A percentile compares a stretch with the other conserved stretches of the same genome.
Evolutionary conservation across 1,139 yeast genomes (phyloP).

Genomic region (Hanseniaspora gamundiae): DNA sequence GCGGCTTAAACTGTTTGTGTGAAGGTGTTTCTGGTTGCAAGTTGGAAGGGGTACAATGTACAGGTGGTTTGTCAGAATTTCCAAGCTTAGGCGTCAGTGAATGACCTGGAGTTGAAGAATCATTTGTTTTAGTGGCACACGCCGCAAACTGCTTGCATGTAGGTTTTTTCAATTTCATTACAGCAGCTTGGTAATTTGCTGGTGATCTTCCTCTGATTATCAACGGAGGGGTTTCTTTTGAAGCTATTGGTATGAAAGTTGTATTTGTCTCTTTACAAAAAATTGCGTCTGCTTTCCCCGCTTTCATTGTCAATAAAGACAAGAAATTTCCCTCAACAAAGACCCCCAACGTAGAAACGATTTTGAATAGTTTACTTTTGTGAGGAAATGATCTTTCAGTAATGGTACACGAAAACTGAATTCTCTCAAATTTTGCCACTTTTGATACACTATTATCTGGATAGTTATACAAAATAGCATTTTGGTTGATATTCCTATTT

Average conservation of each 20-base stretch:
- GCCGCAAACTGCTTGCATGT: no score
- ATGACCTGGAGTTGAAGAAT: no score
- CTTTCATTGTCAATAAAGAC: not conserved
- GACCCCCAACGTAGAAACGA: conserved; percentile 45
- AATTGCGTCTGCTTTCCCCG: conserved; percentile 7
- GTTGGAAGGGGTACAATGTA: no score
- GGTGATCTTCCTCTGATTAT: conserved; percentile 62
- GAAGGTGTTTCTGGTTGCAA: no score
- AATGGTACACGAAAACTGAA: conserved; percentile 53
- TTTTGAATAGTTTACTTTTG: conserved; percentile 37
- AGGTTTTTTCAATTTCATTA: no score
- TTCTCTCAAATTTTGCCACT: conserved; percentile 57
- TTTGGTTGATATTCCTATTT: conserved; percentile 12
- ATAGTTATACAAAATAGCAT: conserved; percentile 17
- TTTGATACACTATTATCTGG: conserved; percentile 41
- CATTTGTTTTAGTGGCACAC: no score
- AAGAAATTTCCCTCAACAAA: conserved; percentile 32
- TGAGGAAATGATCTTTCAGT: conserved; percentile 39
- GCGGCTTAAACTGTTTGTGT: no score
- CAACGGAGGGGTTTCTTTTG: conserved; percentile 46
- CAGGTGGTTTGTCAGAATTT: no score
- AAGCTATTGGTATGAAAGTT: conserved; percentile 26
- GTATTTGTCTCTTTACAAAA: conserved; percentile 8
- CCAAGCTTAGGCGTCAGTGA: no score
- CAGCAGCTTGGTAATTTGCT: conserved; percentile 44